Base-by-base conservation (phyloP, 768 basidiomycete species). In the Suillus discolor region DNA sequence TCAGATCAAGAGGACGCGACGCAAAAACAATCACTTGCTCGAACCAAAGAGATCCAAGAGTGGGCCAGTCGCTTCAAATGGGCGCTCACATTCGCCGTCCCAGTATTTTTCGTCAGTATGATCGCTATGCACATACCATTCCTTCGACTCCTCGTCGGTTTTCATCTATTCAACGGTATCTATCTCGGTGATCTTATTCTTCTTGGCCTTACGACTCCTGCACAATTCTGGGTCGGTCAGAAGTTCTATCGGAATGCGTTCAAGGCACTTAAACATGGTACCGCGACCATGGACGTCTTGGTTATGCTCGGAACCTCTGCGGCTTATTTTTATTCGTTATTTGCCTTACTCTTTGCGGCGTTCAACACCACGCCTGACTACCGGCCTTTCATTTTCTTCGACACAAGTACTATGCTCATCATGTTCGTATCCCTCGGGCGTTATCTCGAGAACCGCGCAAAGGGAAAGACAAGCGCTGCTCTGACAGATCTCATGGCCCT, bases 351-450 rank as follows among this genome's bases (percentile, higher is more conserved):
- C 66, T 80, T 80, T 60, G 91, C 93, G 7, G 74, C 83, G 4
- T 84, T 90, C 77, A 87, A 88, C 71, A 77, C 82, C 6, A 85
- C 90, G 12, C 84, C 89, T 0, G 83, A 83, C 51, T 93, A 84
- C 74, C 89, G 87, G 23, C 97, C 97, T 2, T 86, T 91, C 74
- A 85, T 95, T 54, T 99, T 99, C 79, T 99, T 99, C 80, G 97
- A 99, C 79, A 99, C 97, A 2, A 97, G 94, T 73, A 97, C 97
- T 23, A 99, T 98, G 97, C 82, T 99, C 67, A 90, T 99, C 84
- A 93, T 91, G 81, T 99, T 99, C 76, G 92, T 99, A 71, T 96
- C 94, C 3, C 86, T 99, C 16, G 97, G 97, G 6, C 89, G 97
- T 31, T 97, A 90, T 79, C 85, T 99, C 59, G 97, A 99, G 80